Percentiles rank a stretch among this genome's conserved stretches.
phyloP scores from a whole-genome alignment of 768 basidiomycete genomes.

The Termitomyces sp. region DNA sequence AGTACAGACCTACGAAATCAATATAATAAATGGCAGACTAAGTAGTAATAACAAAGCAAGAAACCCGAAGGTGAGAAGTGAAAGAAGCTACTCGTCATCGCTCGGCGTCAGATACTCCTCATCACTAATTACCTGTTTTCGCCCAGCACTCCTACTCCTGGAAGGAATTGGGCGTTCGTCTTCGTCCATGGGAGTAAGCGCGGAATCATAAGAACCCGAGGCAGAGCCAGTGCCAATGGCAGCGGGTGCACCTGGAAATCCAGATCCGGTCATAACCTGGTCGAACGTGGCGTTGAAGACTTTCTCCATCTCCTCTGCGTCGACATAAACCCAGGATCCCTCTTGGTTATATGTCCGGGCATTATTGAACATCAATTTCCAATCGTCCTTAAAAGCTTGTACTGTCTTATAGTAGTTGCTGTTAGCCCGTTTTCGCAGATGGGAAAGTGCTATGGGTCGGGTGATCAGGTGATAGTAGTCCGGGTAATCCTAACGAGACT shows the following conservation, averaged over 20 bases:
- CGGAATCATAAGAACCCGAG: constrained; percentile 55
- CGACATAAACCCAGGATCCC: constrained; percentile 91
- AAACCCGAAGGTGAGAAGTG: constrained; percentile 1
- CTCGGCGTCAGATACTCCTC: constrained; percentile 68
- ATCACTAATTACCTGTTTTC: constrained; percentile 75
- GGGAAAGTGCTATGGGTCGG: constrained; percentile 82
- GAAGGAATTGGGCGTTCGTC: constrained; percentile 56
- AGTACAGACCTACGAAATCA: constrained; percentile 4
- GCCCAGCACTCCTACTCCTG: constrained; percentile 51
- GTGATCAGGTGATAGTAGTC: constrained; percentile 90
- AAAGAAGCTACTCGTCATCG: constrained; percentile 52
- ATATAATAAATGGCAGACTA: constrained; percentile 6
- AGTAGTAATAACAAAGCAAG: background rate
- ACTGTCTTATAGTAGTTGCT: constrained; percentile 70
- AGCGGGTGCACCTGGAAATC: constrained; percentile 65
- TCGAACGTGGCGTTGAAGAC: constrained; percentile 72
- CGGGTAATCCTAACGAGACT: constrained; percentile 64
- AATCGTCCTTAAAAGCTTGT: constrained; percentile 68
- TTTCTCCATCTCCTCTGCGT: constrained; percentile 93
- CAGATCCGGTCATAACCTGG: constrained; percentile 57
- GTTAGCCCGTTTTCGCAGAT: constrained; percentile 73
- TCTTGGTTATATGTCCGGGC: constrained; percentile 93
- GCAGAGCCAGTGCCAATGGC: constrained; percentile 30
- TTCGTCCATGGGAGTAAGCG: constrained; percentile 78
- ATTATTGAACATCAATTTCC: constrained; percentile 90